phyloP scores from a whole-genome alignment of 495 filamentous ascomycete genomes.

The Lichenothelia convexa region DNA sequence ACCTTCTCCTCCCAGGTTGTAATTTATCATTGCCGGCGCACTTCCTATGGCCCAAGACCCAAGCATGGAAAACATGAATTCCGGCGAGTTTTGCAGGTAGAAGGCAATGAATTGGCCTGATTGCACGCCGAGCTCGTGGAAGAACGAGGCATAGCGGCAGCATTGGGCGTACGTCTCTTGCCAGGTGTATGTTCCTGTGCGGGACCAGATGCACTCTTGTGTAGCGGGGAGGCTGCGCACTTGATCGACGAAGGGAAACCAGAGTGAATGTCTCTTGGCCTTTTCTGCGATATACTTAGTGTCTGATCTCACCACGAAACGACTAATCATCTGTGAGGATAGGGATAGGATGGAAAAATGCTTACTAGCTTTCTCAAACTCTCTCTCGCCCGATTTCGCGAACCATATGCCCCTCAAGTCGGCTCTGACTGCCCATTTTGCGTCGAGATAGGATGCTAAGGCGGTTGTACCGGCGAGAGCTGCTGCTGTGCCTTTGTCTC shows the following conservation, averaged over 20 bases:
- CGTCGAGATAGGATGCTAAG: slow-evolving; percentile 45
- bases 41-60: slow-evolving; percentile 44
- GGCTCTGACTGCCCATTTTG: slow-evolving; percentile 45
- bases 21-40: slow-evolving; percentile 55
- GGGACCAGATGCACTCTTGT: slow-evolving; percentile 46
- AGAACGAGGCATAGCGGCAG: slow-evolving; percentile 48
- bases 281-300: slow-evolving; percentile 19
- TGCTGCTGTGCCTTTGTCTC: too few relatives aligned
- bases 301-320: neutral
- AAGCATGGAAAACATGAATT: slow-evolving; percentile 49
- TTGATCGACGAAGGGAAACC: slow-evolving; percentile 45
- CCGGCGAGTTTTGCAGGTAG: slow-evolving; percentile 48
- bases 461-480: slow-evolving; percentile 29
- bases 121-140: slow-evolving; percentile 37
- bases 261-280: slow-evolving; percentile 35
- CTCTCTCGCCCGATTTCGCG: slow-evolving; percentile 14
- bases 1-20: slow-evolving; percentile 46
- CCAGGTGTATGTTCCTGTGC: slow-evolving; percentile 44
- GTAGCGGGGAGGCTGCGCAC: slow-evolving; percentile 28
- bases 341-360: neutral
- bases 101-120: slow-evolving; percentile 50
- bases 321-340: neutral
- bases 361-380: slow-evolving; percentile 21
- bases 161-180: slow-evolving; percentile 33
- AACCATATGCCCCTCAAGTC: slow-evolving; percentile 29